These are phyloP conservation scores for Petrea volubilis DNA, from an alignment of 257 asterid species.

Conservation along the genomic window DNA sequence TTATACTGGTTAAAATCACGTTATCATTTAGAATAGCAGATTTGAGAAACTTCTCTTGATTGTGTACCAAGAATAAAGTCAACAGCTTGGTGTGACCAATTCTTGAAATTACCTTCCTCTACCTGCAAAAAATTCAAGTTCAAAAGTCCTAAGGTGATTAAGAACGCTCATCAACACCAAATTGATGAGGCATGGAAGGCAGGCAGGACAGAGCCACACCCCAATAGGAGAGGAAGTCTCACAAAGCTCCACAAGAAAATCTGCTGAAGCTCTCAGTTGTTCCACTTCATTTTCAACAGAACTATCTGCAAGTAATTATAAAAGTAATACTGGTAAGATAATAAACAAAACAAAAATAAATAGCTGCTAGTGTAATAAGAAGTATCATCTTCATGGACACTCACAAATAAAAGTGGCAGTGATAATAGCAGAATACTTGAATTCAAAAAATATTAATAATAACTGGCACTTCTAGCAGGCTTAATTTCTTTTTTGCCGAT, in stretches of 20 bases:
- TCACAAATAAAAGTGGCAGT: constrained; percentile 11
- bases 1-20: neutral
- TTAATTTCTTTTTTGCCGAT: neutral
- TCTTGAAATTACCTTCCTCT: constrained; percentile 62
- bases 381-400: constrained; percentile 2
- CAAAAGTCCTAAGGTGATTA: constrained; percentile 10
- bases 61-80: constrained; percentile 81
- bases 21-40: constrained; percentile 7
- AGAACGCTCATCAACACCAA: constrained; percentile 16
- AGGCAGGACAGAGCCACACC: constrained; percentile 44
- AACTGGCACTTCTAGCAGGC: neutral
- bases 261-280: constrained; percentile 75
- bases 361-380: neutral
- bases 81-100: constrained; percentile 89
- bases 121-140: constrained; percentile 43
- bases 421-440: neutral
- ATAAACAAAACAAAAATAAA: neutral
- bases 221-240: constrained; percentile 48
- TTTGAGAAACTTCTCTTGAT: constrained; percentile 5
- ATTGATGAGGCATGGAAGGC: constrained; percentile 11
- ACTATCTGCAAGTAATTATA: constrained; percentile 40
- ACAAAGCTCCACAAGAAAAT: constrained; percentile 92
- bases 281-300: constrained; percentile 53
- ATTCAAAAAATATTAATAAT: neutral
- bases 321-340: neutral